Base-by-base conservation (phyloP, 164 flowering plant genomes). In the Chimonanthus praecox region DNA sequence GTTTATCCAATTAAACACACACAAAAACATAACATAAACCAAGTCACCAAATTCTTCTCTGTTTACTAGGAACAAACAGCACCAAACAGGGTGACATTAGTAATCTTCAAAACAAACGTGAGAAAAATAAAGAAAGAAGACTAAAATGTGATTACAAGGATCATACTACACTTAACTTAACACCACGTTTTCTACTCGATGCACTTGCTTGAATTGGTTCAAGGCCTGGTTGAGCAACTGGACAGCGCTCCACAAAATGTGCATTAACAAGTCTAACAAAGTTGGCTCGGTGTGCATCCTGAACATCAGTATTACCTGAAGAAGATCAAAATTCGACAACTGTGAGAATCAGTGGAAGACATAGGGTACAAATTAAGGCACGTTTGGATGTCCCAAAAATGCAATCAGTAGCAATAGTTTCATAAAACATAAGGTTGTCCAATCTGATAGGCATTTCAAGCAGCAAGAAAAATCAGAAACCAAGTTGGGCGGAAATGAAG, bases 201-300 rank as follows among this genome's bases (percentile, higher is more conserved):
- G 77, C 88, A 54, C 82, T 86, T 61, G 83, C 87, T 51, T 75
- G 47, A 72, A 77, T 77, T 72, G 79, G 75, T 6, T 77, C 75
- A 75, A 89, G 73, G 75, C 83, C 77, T 48, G 98, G 97, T 69
- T 92, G 92, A 73, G 87, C 76, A 49, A 76, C 79, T 43, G 99
- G 99, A 77, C 97, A 92, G 9, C 95, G 94, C 78, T 93, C 97
- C 81, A 96, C 87, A 83, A 79, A 96, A 43, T 71, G 95, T 49
- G 90, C 87, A 78, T 71, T 49, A 58, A 89, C 83, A 83, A 94
- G 97, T 72, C 75, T 86, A 68, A 49, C 74, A 66, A 96, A 86
- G 65, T 71, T 80, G 68, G 83, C 88, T 15, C 80, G 85, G 62
- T 86, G 54, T 70, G 77, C 73, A 71, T 86, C 86, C 63, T 86